Base-by-base conservation (phyloP, 2,329 filamentous ascomycete species). In the Pestalotiopsis sp. region DNA sequence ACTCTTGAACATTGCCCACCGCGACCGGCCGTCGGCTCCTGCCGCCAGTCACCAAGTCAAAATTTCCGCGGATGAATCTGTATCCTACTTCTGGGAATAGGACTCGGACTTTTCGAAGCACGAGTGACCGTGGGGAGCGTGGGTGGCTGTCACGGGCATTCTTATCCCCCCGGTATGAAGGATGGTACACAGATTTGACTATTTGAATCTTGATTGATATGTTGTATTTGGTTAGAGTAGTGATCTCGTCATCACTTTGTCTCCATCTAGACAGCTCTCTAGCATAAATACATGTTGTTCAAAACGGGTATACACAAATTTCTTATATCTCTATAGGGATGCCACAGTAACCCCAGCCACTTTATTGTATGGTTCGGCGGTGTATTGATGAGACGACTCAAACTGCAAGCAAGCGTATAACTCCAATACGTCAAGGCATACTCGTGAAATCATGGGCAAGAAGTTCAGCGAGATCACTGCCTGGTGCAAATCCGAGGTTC, bases 401-500 rank as follows among this genome's bases (percentile, higher is more conserved):
- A 17, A 12, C 14, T 52, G 45, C 45, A 27, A 59, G 57, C 23
- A 59, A 9, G 6, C 27, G 25, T 3, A 27, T 13, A 13, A 27
- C n/a, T 25, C 57, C 11, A 20, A 20, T 20, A 14, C 59, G 11
- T 62, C 49, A 66, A n/a, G 41, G 41, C 31, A 66, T 66, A 3
- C 69, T 73, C 69, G 68, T 73, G 56, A 73, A 75, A 36, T 75
- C 73, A 58, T 74, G 71, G 6, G 72, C 71, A 41, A 72, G 71
- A 4, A 75, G 70, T 57, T 89, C 87, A 0, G 84, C 82, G 64
- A 91, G 80, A 68, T 89, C 88, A 41, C 87, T 85, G 31, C 89
- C 89, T 0, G 89, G 89, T 1, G 86, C 88, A 75, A 91, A 90
- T 0, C 90, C 90, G 23, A 92, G 80, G 72, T 91, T 91, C 59